phyloP scores from a whole-genome alignment of 768 basidiomycete genomes.

The Hysterangium stoloniferum region DNA sequence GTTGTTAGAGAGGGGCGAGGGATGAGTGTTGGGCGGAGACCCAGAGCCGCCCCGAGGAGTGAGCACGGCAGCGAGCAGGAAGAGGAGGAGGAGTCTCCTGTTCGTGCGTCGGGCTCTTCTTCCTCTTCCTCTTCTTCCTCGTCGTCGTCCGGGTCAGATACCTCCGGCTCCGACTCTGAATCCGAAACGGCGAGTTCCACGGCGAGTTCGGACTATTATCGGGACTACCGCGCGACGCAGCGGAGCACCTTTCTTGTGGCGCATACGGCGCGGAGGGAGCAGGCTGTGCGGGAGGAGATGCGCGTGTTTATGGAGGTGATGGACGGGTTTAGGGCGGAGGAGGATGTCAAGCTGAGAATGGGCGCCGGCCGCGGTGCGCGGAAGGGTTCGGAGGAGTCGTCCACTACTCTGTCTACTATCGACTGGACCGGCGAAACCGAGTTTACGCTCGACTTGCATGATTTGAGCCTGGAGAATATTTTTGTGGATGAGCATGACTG shows the following conservation, averaged over 20 bases:
- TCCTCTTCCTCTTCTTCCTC: neutral
- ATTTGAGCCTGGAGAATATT: conserved; percentile 76
- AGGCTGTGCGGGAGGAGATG: conserved; percentile 63
- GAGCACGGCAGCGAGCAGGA: conserved; percentile 8
- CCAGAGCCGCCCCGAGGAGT: neutral
- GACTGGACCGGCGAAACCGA: conserved; percentile 34
- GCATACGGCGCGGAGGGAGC: conserved; percentile 57
- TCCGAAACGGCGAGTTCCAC: neutral
- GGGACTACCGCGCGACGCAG: conserved; percentile 78
- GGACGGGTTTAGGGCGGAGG: conserved; percentile 39
- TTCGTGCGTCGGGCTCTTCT: neutral
- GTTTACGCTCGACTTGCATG: conserved; percentile 80
- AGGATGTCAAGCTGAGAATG: conserved; percentile 11
- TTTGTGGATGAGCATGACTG: conserved; percentile 69
- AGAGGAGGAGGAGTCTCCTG: conserved; percentile 12
- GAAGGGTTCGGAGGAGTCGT: conserved; percentile 23
- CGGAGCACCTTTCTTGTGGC: conserved; percentile 71
- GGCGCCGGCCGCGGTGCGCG: conserved; percentile 20
- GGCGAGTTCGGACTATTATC: conserved; percentile 43
- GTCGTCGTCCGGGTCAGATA: conserved; percentile 13
- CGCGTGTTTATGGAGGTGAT: conserved; percentile 59
- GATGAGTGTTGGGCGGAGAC: neutral
- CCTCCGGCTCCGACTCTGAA: conserved; percentile 9
- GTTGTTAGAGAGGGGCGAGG: conserved; percentile 67
- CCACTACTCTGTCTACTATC: too few species aligned